Evolutionary conservation across 768 basidiomycete species (phyloP), one percentile per base, ranked within the genome.

Genomic region (Imleria badia): DNA sequence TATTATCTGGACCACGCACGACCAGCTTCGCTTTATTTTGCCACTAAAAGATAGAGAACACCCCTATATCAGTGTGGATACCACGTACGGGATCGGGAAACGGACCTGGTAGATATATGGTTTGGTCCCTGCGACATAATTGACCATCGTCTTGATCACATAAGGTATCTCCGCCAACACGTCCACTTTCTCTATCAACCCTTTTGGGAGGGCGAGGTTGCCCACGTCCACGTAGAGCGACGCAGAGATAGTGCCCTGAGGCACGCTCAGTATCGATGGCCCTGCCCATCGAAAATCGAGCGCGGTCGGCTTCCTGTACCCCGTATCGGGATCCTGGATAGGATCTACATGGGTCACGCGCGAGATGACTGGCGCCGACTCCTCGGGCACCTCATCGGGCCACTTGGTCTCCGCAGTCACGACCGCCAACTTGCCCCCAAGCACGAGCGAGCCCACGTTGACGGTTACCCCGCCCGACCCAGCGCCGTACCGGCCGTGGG

Each of bases 121-220:
- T 71, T 95, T 94, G 20, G 91, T 93, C 38, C 92, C 90, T 36
- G 94, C 85, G 35, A 94, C 94, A 64, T 96, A 96, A 66, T 87
- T 92, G 60, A 99, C 86, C 57, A 94, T 87, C 71, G 94, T 84
- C 77, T 94, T 93, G 69, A 99, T 74, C 51, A 96, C 85, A 56
- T 87, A 86, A 12, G 97, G 97, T 59, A 97, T 91, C 76, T 99
- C 95, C 6, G 90, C 94, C 10, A 99, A 81, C 3, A 98, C 85
- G 65, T 99, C 94, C 26, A 98, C 91, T 72, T 96, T 94, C 71
- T 94, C 91, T 47, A 95, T 80, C 61, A 97, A 74, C 1, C 92
- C 93, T 36, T 82, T 84, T 14, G 85, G 83, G n/a, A 73, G 68
- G 51, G 74, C 70, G 26, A 82, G 73, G 46, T 74, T 68, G 23